Evolutionary conservation across 495 filamentous ascomycete species (phyloP).

Genomic region (Halenospora varia): DNA sequence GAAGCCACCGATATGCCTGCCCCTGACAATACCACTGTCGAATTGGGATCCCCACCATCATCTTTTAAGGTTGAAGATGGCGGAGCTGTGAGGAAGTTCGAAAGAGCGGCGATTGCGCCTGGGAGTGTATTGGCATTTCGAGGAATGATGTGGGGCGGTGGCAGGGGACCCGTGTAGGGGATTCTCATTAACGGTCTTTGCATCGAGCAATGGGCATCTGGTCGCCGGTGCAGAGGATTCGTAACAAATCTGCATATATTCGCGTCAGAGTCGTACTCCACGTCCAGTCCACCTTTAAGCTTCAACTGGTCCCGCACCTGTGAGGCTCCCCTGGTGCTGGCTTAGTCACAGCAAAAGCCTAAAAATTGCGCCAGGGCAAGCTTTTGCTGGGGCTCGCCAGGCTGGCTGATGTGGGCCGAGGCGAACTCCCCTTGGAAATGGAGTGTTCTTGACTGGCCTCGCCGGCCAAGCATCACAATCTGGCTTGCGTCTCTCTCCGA

Average conservation of each 20-base stretch:
- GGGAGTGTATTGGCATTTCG: conserved; percentile 58
- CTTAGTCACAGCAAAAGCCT: no score
- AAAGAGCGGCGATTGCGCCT: conserved; percentile 73
- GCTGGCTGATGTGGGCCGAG: no score
- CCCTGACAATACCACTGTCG: conserved; percentile 79
- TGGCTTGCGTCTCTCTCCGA: conserved; percentile 9
- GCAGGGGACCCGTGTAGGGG: conserved; percentile 81
- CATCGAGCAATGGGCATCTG: conserved; percentile 38
- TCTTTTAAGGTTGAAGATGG: conserved; percentile 40
- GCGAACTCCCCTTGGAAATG: conserved; percentile 1
- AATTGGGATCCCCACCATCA: conserved; percentile 33
- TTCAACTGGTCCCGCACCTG: no score
- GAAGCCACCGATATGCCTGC: conserved; percentile 93
- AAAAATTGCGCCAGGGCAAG: no score
- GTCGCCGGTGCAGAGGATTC: neutral
- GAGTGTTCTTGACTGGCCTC: neutral
- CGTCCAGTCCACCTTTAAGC: neutral
- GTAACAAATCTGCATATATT: conserved; percentile 1
- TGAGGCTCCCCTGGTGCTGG: no score
- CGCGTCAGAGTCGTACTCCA: conserved; percentile 7
- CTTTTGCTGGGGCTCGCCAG: no score
- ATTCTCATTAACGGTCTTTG: conserved; percentile 75
- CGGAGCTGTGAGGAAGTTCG: conserved; percentile 64
- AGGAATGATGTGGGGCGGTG: conserved; percentile 74
- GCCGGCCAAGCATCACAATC: conserved; percentile 3